Percentiles rank a stretch among this genome's conserved stretches.
phyloP scores from a whole-genome alignment of 495 filamentous ascomycete species.

The Cercophora sp. region DNA sequence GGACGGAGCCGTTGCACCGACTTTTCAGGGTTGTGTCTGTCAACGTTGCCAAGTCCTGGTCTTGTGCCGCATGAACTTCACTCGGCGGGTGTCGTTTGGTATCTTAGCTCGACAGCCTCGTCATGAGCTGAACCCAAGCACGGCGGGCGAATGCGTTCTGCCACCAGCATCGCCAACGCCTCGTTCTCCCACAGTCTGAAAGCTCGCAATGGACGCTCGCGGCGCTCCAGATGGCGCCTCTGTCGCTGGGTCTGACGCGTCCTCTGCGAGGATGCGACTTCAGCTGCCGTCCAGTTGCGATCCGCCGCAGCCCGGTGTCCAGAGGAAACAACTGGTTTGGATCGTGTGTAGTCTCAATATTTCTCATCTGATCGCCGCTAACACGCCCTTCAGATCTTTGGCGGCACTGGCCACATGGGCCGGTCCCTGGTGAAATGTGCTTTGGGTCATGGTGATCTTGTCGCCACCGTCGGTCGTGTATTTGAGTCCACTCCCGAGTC shows the following conservation, averaged over 20 bases:
- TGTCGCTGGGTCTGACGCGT: conserved; percentile 22
- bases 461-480: conserved; percentile 81
- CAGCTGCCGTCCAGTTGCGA: conserved; percentile 73
- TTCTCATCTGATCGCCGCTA: conserved; percentile 3
- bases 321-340: conserved; percentile 74
- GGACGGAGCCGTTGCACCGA: conserved; percentile 6
- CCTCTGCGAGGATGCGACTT: conserved; percentile 32
- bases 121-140: conserved; percentile 18
- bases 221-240: conserved; percentile 23
- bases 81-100: conserved; percentile 8
- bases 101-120: not conserved
- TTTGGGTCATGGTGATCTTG: conserved; percentile 78
- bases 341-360: conserved; percentile 51
- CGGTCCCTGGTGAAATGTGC: conserved; percentile 79
- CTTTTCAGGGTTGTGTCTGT: conserved; percentile 3
- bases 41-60: conserved; percentile 6
- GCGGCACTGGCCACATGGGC: conserved; percentile 93
- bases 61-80: conserved; percentile 6
- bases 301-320: conserved; percentile 68
- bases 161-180: conserved; percentile 14
- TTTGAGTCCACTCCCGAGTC: conserved; percentile 70
- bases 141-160: conserved; percentile 21
- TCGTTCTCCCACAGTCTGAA: too few species aligned
- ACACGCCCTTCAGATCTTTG: conserved; percentile 60
- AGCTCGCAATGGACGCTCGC: conserved; percentile 29